Evolutionary conservation across 148 eudicot species (phyloP).

Genomic region (Camellia japonica): DNA sequence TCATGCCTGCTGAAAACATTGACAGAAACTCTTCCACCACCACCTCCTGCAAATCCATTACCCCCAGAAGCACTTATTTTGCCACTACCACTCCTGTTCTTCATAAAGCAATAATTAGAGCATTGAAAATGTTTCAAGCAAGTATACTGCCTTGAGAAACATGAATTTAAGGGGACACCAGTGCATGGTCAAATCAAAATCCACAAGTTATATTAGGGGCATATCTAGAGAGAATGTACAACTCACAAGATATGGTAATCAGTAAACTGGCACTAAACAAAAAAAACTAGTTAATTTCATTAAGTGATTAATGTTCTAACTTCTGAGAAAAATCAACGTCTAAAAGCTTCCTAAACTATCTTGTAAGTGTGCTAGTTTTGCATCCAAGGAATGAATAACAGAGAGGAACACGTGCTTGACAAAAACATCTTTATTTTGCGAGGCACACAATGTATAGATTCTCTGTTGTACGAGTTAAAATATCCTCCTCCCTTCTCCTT

Average conservation of each 20-base stretch:
- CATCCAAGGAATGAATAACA: background rate
- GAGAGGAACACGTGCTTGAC: background rate
- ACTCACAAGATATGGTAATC: background rate
- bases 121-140: slow-evolving; percentile 1
- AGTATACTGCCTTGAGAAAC: slow-evolving; percentile 1
- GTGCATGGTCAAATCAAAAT: background rate
- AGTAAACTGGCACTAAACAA: background rate
- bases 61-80: slow-evolving; percentile 82
- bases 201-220: background rate
- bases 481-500: background rate
- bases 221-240: background rate
- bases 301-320: background rate
- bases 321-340: background rate
- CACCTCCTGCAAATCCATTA: slow-evolving; percentile 95
- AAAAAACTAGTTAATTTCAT: background rate
- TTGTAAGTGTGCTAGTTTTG: background rate
- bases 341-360: background rate
- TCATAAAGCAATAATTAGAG: slow-evolving; percentile 18
- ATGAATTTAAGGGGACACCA: background rate
- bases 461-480: background rate
- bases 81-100: slow-evolving; percentile 80
- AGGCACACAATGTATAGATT: background rate
- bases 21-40: slow-evolving; percentile 89
- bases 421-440: background rate
- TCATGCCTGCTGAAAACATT: slow-evolving; percentile 71